A percentile compares a stretch with the other conserved stretches of the same genome.
Conservation (phyloP, 306 rosid genomes). For the Argentina anserina region DNA sequence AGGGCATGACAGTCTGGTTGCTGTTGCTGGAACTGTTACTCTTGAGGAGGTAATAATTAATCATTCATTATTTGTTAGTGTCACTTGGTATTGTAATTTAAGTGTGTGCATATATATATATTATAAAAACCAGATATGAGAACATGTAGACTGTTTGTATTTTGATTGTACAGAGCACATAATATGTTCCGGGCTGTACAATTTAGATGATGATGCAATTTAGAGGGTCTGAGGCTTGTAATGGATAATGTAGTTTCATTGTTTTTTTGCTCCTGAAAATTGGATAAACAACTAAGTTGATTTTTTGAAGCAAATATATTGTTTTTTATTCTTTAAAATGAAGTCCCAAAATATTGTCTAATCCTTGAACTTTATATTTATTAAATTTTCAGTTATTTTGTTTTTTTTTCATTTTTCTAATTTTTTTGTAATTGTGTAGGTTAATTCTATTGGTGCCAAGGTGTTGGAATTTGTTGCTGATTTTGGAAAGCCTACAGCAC, state of each 20-base stretch:
- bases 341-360: background rate
- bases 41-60: constrained; percentile 74
- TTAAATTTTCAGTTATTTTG: background rate
- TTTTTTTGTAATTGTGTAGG: constrained; percentile 41
- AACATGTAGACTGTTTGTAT: background rate
- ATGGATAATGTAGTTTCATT: background rate
- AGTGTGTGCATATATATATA: background rate
- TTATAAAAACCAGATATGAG: background rate
- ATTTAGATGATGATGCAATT: background rate
- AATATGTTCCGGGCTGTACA: background rate
- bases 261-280: background rate
- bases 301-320: background rate
- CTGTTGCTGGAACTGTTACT: constrained; percentile 85
- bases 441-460: constrained; percentile 80
- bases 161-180: background rate
- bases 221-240: background rate
- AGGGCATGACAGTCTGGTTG: constrained; percentile 92
- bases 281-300: background rate
- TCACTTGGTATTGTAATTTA: constrained; percentile 2
- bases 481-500: constrained; percentile 87
- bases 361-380: background rate
- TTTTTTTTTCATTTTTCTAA: background rate
- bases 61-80: background rate
- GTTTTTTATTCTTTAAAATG: background rate
- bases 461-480: constrained; percentile 83